Percentiles rank a stretch among this genome's conserved stretches.
These are phyloP conservation scores for Draba incana DNA, from an alignment of 345 rosid species.

Conservation along the genomic window DNA sequence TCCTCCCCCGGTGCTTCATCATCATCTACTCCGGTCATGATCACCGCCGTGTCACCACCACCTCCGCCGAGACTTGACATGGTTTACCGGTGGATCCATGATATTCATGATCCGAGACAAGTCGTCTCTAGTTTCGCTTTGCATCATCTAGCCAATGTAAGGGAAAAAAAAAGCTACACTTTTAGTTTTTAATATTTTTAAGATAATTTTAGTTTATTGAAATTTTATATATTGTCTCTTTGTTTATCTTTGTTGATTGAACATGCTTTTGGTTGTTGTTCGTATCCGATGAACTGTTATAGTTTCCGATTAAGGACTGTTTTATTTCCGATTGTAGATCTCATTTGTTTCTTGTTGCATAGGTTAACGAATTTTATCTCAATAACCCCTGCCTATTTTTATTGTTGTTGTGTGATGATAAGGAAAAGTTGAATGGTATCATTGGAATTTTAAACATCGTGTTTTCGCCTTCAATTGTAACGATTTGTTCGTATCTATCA, in stretches of 20 bases:
- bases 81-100: conserved; percentile 37
- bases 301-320: conserved; percentile 3
- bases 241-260: not conserved
- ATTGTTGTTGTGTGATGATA: not conserved
- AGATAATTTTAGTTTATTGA: conserved; percentile 10
- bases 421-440: not conserved
- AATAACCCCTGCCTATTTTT: not conserved
- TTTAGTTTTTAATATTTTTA: not conserved
- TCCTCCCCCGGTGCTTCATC: not conserved
- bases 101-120: conserved; percentile 17
- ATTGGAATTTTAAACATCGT: not conserved
- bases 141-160: conserved; percentile 41
- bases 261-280: not conserved
- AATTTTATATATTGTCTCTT: not conserved
- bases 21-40: not conserved
- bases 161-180: not conserved
- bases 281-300: not conserved
- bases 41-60: not conserved
- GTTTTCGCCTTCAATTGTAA: not conserved
- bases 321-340: conserved; percentile 13
- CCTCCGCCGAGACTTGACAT: not conserved
- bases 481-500: not conserved
- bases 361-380: conserved; percentile 3
- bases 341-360: conserved; percentile 21
- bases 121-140: conserved; percentile 40